Percentiles rank a stretch among this genome's conserved stretches.
Conservation (phyloP, 2,329 filamentous ascomycete genomes). For the Anisogramma anomala region DNA sequence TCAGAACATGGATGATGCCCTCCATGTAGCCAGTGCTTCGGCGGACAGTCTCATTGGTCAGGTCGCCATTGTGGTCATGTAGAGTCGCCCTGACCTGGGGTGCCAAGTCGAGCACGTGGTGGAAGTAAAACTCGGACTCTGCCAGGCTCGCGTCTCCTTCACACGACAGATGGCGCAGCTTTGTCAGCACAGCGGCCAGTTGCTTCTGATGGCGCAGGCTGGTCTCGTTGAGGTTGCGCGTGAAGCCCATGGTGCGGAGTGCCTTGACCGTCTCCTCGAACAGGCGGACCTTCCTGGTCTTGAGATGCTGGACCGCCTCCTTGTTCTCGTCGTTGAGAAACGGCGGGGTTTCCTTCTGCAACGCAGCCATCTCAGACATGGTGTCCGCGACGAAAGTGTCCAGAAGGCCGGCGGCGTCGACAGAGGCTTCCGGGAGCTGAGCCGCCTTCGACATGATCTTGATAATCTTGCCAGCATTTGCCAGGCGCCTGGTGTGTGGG, state of each 20-base stretch:
- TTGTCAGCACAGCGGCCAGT: conserved; percentile 56
- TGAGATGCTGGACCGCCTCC: conserved; percentile 72
- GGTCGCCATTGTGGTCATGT: conserved; percentile 69
- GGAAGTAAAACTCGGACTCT: conserved; percentile 60
- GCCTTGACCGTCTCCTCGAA: conserved; percentile 80
- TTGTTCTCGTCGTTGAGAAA: conserved; percentile 82
- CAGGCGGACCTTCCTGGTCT: conserved; percentile 77
- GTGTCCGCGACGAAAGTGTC: conserved; percentile 59
- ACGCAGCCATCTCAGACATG: conserved; percentile 53
- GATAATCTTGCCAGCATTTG: conserved; percentile 57
- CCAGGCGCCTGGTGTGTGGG: conserved; percentile 48
- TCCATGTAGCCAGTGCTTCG: conserved; percentile 80
- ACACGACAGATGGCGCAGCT: conserved; percentile 32
- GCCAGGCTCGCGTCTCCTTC: conserved; percentile 21
- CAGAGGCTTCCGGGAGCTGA: conserved; percentile 35
- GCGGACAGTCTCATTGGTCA: conserved; percentile 68
- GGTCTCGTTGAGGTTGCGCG: conserved; percentile 66
- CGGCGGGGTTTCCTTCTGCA: conserved; percentile 73
- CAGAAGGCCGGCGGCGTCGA: conserved; percentile 49
- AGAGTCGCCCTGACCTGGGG: conserved; percentile 54
- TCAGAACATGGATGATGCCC: conserved; percentile 58
- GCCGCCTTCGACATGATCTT: conserved; percentile 62
- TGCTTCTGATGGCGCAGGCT: conserved; percentile 63
- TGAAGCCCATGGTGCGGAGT: conserved; percentile 79
- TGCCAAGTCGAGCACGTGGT: conserved; percentile 65